phyloP scores from a whole-genome alignment of 352 stramenopile species.

The Globisporangium radiosum region DNA sequence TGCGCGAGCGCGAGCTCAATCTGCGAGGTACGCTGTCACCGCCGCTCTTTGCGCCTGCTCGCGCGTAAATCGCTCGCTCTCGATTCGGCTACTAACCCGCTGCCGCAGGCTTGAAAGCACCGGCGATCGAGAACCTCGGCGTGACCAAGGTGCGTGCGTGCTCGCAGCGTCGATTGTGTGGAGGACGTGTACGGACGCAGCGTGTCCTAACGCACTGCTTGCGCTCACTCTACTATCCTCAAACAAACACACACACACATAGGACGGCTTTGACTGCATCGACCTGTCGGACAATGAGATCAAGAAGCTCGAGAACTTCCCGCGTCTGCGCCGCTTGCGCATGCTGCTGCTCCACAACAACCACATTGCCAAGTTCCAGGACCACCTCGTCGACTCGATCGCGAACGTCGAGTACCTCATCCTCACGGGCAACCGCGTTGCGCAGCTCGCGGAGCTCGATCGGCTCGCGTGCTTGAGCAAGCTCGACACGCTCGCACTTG shows the following conservation, averaged over 20 bases:
- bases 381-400: conserved; percentile 67
- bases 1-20: conserved; percentile 89
- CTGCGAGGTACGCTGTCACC: conserved; percentile 64
- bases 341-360: conserved; percentile 93
- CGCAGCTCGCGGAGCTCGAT: conserved; percentile 79
- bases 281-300: conserved; percentile 94
- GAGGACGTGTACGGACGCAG: too few species aligned
- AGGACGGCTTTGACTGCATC: conserved; percentile 93
- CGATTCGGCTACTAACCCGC: conserved; percentile 25
- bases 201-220: neutral
- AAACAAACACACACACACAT: neutral
- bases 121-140: conserved; percentile 90
- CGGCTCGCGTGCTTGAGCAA: conserved; percentile 68
- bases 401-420: conserved; percentile 86
- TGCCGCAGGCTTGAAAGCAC: conserved; percentile 81
- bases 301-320: conserved; percentile 94
- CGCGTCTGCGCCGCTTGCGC: conserved; percentile 77
- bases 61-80: conserved; percentile 1
- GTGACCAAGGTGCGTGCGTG: conserved; percentile 69
- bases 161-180: neutral
- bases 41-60: neutral
- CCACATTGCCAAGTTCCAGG: conserved; percentile 82
- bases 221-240: neutral
- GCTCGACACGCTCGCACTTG: conserved; percentile 79
- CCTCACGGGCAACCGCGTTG: conserved; percentile 87